Base-by-base conservation (phyloP, 2,329 filamentous ascomycete genomes). In the Penicillium sclerotigenum region DNA sequence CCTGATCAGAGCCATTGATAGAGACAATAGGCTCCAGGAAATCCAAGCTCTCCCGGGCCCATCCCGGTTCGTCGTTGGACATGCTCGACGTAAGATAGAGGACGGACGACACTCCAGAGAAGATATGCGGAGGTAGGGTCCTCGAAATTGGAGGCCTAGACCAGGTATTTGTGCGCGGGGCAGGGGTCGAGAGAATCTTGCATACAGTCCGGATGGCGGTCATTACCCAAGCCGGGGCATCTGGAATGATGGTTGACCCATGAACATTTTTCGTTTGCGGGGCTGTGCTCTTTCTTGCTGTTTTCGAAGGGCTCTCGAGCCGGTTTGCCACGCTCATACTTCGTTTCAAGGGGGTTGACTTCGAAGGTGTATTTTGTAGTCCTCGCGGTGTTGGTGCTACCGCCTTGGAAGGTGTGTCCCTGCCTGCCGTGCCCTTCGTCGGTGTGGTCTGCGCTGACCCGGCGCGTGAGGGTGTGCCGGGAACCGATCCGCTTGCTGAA, bases 51-150 rank as follows among this genome's bases (percentile, higher is more conserved):
- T 72, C 71, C 22, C 71, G 67, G 28, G 72, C 71, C 1, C 85
- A 66, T 1, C 79, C 73, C 5, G 71, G 72, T 82, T 80, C 46
- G 74, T 75, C 62, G 77, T 81, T 59, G 78, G 74, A 47, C 73
- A 74, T 45, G 75, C 72, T 62, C 14, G 68, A 65, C 13, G 73
- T 65, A 33, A 75, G 63, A 36, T 83, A 85, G 43, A 81, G 65
- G 74, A 77, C 88, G 3, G 77, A 80, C 26, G 77, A 87, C 49
- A 91, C 80, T 1, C 89, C 91, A 0, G 89, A 87, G 47, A 90
- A 83, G 0, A 95, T 82, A 52, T 91, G 89, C 0, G 88, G 88
- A 0, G 84, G 84, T 3, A 91, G 81, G 4, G 78, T 79, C 28
- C 69, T 63, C 1, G 74, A 75, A 4, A 76, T 70, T 9, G 72